Conservation (phyloP, 192 early-diverging fungal species). For the Dissophora ornata region DNA sequence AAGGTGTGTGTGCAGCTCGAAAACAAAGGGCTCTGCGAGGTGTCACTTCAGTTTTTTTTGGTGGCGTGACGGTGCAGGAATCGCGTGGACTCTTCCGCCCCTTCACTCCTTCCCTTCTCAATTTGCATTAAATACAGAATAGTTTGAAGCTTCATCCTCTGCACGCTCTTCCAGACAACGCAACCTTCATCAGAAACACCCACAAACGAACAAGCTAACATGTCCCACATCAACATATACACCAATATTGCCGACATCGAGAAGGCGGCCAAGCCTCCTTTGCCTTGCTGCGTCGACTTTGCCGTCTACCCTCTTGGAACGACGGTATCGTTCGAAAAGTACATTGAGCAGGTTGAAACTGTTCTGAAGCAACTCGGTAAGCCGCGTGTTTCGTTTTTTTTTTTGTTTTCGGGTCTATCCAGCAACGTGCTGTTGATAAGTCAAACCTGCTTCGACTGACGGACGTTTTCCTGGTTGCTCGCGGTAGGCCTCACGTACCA, state of each 20-base stretch:
- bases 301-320: slow-evolving; percentile 25
- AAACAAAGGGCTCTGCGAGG: too few relatives aligned
- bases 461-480: not conserved
- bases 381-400: not conserved
- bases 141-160: not conserved
- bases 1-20: too few relatives aligned
- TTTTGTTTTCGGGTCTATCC: not conserved
- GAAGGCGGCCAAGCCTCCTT: not conserved
- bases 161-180: not conserved
- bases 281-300: slow-evolving; percentile 20
- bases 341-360: slow-evolving; percentile 18
- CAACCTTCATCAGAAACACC: too few relatives aligned
- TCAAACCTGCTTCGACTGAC: not conserved
- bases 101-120: too few relatives aligned
- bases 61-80: not conserved
- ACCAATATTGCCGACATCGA: too few relatives aligned
- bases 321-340: not conserved
- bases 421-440: not conserved
- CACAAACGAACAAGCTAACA: too few relatives aligned
- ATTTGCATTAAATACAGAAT: too few relatives aligned
- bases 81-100: too few relatives aligned
- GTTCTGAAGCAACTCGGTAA: slow-evolving; percentile 21
- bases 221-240: too few relatives aligned
- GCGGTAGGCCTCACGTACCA: slow-evolving; percentile 8
- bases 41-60: too few relatives aligned